Evolutionary conservation across 192 early-diverging fungal species (phyloP), one percentile per base, ranked within the genome.

Genomic region (Coemansia sp.): DNA sequence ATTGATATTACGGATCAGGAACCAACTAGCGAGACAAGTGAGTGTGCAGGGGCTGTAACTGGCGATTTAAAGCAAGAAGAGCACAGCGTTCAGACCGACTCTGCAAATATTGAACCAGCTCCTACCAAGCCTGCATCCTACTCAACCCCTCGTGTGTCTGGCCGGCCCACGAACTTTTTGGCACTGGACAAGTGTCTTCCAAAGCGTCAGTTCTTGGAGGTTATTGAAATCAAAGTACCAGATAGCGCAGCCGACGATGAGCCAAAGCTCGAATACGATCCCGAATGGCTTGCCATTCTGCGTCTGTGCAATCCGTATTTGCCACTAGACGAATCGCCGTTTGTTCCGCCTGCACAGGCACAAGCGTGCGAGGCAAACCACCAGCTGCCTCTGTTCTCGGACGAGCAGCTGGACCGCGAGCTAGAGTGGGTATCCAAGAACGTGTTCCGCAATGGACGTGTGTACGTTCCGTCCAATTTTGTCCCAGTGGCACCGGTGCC

Each of bases 111-210:
- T 42, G 40, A n/a, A 14, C 12, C 40, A 42, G 8, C 38, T 40
- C 2, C 40, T 42, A 1, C 40, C 49, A 18, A 21, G 9, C 21
- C 49, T 12, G 49, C 15, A 14, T n/a, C 26, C 0, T 34, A 7
- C 17, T 18, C 36, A 2, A 48, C 63, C 25, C 73, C 64, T 9
- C 64, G 60, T 17, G 66, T 70, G 9, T 57, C 70, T 23, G 66
- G 69, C 2, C 67, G 74, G 0, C 50, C 75, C 7, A 99, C 97
- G 2, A 70, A 83, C 31, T 99, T 99, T 73, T 63, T 98, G 42
- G 86, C 94, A 3, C 76, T 99, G n/a, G 97, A 99, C 78, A 98
- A 98, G 57, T 99, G 97, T 57, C 50, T 92, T 20, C 89, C 87
- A 2, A 56, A 79, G 4, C 82, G 91, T 1, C 78, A 91, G 36